Evolutionary conservation across 306 rosid species (phyloP), one percentile per base, ranked within the genome.

Genomic region (Casuarina glauca): DNA sequence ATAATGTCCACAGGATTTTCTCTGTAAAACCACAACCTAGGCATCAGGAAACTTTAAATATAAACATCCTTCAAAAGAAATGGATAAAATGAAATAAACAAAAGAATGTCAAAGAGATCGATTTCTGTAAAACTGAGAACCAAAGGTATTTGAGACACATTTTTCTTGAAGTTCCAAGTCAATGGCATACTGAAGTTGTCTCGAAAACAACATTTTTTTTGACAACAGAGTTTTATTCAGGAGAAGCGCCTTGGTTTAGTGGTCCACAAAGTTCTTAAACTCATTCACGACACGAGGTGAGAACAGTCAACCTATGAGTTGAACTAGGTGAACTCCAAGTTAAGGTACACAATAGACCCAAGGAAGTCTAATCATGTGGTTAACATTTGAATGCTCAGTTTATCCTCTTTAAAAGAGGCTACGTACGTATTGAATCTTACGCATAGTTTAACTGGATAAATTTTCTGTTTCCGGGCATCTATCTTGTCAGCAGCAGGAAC

Each of bases 1-100:
- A 43, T 45, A 16, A 46, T 50, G 75, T 60, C 45, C 6, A 75
- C 19, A 41, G 41, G 74, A 58, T 3, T 48, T 57, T 76, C n/a
- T 11, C 66, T 45, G 67, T 44, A 17, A 74, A 50, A 63, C 42
- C 38, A 64, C 52, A 58, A 70, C 32, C 69, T 26, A 43, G 15
- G 43, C 78, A 69, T 12, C 12, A 38, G 9, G 62, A 1, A 58
- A 26, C 20, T 10, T 9, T 26, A 35, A 39, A 26, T 20, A 36
- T 36, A 63, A 38, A 63, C 46, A 63, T 6, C 46, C 69, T 38
- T 38, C 46, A 16, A 38, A 63, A 6, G 46, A 62, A 15, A 62
- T 5, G 43, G 4, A 35, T 3, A 13, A 61, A 36, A 12, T 36
- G 7, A 3, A 49, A 15, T 15, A 8, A 15, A 4, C 13, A 60